A percentile compares a stretch with the other conserved stretches of the same genome.
These are phyloP conservation scores for Funneliformis geosporum DNA, from an alignment of 192 early-diverging fungal genomes.

Conservation along the genomic window DNA sequence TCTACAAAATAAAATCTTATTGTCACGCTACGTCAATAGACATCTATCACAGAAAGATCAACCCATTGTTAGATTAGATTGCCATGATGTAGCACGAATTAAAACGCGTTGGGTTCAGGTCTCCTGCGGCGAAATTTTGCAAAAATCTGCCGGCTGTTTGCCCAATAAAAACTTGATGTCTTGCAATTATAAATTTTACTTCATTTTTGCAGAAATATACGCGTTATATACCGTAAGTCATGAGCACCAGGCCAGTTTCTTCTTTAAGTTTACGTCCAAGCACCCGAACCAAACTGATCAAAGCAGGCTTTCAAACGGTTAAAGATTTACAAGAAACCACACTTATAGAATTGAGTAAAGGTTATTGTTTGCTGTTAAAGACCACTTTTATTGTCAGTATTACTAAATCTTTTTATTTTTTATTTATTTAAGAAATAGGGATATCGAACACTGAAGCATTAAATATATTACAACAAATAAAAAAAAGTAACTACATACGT, in stretches of 20 bases:
- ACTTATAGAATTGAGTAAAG: conserved; percentile 35
- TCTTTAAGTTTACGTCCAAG: conserved; percentile 4
- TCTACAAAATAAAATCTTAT: neutral
- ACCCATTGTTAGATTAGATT: too few species aligned
- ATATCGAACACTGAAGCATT: conserved; percentile 34
- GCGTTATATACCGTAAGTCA: neutral
- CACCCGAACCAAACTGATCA: conserved; percentile 27
- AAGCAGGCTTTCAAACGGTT: conserved; percentile 39
- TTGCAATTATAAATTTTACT: too few species aligned
- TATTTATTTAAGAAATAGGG: conserved; percentile 24
- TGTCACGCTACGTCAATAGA: neutral
- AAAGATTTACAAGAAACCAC: conserved; percentile 34
- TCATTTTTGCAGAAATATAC: neutral
- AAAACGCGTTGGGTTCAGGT: too few species aligned
- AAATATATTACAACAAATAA: conserved; percentile 8
- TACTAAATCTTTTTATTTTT: neutral
- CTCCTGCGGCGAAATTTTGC: too few species aligned
- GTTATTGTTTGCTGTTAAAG: neutral
- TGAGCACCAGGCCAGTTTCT: neutral
- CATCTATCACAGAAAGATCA: neutral
- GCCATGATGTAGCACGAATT: too few species aligned
- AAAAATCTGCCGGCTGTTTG: too few species aligned
- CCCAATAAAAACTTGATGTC: too few species aligned
- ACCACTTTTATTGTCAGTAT: too few species aligned
- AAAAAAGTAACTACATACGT: conserved; percentile 4